Evolutionary conservation across 805 yeast genomes (phyloP), one percentile per base, ranked within the genome.

Genomic region (Myxozyma mucilagina): DNA sequence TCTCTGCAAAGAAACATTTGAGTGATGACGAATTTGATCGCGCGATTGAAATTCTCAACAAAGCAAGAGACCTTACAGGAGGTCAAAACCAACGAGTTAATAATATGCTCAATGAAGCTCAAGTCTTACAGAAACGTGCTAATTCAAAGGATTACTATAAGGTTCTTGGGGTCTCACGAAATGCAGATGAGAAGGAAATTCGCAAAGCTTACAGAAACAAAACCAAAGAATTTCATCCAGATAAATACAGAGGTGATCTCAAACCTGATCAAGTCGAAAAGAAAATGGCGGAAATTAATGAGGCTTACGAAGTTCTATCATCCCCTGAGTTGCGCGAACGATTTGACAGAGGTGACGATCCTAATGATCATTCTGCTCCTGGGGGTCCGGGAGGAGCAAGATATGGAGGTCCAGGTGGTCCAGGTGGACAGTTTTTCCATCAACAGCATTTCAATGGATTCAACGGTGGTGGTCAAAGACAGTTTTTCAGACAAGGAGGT

Each of bases 231-330:
- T 90, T 82, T 73, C 99, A 93, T 71, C 99, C 99, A 0, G 99
- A 93, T 74, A 94, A 93, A 73, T 86, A 89, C 71, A 85, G 84
- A 69, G 86, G 84, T 39, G 89, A 86, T 42, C 72, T 87, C 61
- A 78, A 85, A 8, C 80, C 83, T 34, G 89, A 85, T 36, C 82
- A 87, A 60, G 87, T 87, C 41, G 96, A 90, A 73, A 78, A 78
- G 53, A 89, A 88, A 69, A 94, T 93, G 92, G 90, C 96, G 51
- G 92, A 87, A 57, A 89, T 93, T 65, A 94, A 93, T 74, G 90
- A 88, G 71, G 98, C 98, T 0, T 91, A 94, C 73, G 97, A 91
- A 71, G 86, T 87, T 1, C 78, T 93, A 41, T 82, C 91, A 9
- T 84, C 88, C 67, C 82, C 83, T 1, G 87, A 84, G 48, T 76